Evolutionary conservation across 805 yeast species (phyloP).

Genomic region (Saturnispora diversa): DNA sequence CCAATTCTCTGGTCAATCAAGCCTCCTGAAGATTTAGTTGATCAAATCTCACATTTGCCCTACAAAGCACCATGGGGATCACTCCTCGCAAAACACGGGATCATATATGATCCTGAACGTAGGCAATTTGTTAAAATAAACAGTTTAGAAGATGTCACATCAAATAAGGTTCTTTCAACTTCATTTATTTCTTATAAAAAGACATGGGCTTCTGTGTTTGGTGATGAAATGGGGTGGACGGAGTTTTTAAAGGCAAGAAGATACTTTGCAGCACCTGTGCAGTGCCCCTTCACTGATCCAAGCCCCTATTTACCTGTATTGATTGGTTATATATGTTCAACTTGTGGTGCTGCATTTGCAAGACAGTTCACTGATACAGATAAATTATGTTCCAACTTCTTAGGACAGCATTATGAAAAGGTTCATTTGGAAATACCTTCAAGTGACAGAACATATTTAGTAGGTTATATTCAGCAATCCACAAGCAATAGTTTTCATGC

Average conservation of each 20-base stretch:
- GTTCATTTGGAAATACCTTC: not conserved
- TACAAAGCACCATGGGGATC: not conserved
- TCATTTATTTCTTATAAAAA: slow-evolving; percentile 4
- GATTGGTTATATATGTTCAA: slow-evolving; percentile 3
- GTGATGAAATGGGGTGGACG: slow-evolving; percentile 5
- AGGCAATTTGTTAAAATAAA: slow-evolving; percentile 5
- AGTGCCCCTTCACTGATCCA: not conserved
- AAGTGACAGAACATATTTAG: not conserved
- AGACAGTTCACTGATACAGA: slow-evolving; percentile 1
- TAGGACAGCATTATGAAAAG: slow-evolving; percentile 7
- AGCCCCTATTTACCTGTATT: slow-evolving; percentile 6
- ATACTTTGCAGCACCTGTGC: not conserved
- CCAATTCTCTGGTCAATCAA: not conserved
- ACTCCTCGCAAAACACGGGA: slow-evolving; percentile 2
- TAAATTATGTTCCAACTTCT: not conserved
- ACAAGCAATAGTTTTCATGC: slow-evolving; percentile 6
- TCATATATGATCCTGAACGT: slow-evolving; percentile 1
- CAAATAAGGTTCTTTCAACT: slow-evolving; percentile 5
- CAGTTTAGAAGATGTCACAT: slow-evolving; percentile 3
- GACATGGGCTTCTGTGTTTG: slow-evolving; percentile 6
- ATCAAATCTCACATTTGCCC: slow-evolving; percentile 4
- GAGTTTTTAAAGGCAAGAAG: not conserved
- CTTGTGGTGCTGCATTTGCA: slow-evolving; percentile 6
- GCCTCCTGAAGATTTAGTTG: slow-evolving; percentile 2
- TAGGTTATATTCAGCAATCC: slow-evolving; percentile 1